Evolutionary conservation across 1,284 basidiomycete genomes (phyloP), one percentile per base, ranked within the genome.

Genomic region (Fistulina hepatica): DNA sequence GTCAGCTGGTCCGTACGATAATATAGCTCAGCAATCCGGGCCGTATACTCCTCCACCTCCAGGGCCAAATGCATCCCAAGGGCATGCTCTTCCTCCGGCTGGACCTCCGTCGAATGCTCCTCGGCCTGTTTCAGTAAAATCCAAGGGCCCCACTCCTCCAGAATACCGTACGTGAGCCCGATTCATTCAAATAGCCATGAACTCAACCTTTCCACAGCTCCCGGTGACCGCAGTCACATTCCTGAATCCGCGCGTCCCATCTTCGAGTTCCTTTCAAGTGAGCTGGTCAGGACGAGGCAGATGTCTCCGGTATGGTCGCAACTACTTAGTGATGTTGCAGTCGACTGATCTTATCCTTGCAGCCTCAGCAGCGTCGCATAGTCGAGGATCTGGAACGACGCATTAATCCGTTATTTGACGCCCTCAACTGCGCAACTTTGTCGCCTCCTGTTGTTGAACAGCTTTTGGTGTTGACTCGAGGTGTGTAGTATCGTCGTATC

Each of bases 141-240:
- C n/a, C n/a, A 49, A 53, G 42, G 69, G 66, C 25, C 77, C 73
- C 15, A 67, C 75, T 7, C 67, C 69, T 10, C 76, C 84, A 16
- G 90, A 91, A 62, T 92, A 93, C 61, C 89, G 90, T 90, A 51
- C 60, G 83, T 81, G 3, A 9, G 26, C 19, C 30, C 19, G 4
- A 38, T 27, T 17, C 5, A 12, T 33, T 35, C 37, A n/a, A 17
- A 35, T 37, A 6, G 34, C 30, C 15, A 24, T 21, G 33, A 23
- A 17, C 44, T 41, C 8, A 22, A 27, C 23, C 39, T 41, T 34
- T 36, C 12, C 47, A 7, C 52, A 93, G 89, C 92, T 21, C 69
- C 80, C 28, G 93, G 93, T 41, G 93, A 97, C 57, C 73, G 92
- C 23, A 78, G 74, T 21, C 94, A 97, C 59, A 94, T 97, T 42